phyloP scores from a whole-genome alignment of 2,329 filamentous ascomycete genomes.

The Fusarium dimerum region DNA sequence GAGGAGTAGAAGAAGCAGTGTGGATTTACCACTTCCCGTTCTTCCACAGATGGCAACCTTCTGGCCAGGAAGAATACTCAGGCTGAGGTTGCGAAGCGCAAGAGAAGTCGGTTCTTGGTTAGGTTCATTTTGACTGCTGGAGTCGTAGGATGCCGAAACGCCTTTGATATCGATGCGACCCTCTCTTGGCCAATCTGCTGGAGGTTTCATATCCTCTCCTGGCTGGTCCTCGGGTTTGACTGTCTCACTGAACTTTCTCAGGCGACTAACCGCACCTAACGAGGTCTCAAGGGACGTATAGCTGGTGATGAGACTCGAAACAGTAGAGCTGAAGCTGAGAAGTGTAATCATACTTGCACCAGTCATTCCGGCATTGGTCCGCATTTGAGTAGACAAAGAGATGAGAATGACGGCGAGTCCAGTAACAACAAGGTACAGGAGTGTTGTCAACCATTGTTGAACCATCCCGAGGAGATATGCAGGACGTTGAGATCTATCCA shows the following conservation, averaged over 20 bases:
- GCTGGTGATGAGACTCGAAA: conserved; percentile 19
- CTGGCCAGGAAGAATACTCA: conserved; percentile 33
- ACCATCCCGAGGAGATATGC: conserved; percentile 59
- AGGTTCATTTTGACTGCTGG: neutral
- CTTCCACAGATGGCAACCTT: conserved; percentile 40
- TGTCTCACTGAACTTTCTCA: conserved; percentile 27
- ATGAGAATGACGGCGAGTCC: conserved; percentile 50
- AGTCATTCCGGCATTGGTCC: conserved; percentile 38
- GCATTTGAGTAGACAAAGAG: conserved; percentile 45
- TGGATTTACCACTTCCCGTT: conserved; percentile 47
- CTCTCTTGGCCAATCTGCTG: conserved; percentile 32
- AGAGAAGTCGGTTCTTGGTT: conserved; percentile 7
- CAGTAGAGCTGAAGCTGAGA: conserved; percentile 32
- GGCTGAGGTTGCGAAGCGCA: conserved; percentile 27
- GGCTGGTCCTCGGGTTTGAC: conserved; percentile 25
- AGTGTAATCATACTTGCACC: conserved; percentile 42
- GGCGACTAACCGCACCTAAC: conserved; percentile 19
- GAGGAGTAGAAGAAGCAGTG: conserved; percentile 41
- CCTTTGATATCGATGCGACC: conserved; percentile 33
- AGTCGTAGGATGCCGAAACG: conserved; percentile 37
- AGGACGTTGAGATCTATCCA: conserved; percentile 57
- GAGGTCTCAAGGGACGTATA: conserved; percentile 28
- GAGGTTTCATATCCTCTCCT: conserved; percentile 18
- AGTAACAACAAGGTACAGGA: conserved; percentile 51
- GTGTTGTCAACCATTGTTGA: conserved; percentile 58